These are phyloP conservation scores for Fibroporia radiculosa DNA, from an alignment of 768 basidiomycete species.

Conservation along the genomic window DNA sequence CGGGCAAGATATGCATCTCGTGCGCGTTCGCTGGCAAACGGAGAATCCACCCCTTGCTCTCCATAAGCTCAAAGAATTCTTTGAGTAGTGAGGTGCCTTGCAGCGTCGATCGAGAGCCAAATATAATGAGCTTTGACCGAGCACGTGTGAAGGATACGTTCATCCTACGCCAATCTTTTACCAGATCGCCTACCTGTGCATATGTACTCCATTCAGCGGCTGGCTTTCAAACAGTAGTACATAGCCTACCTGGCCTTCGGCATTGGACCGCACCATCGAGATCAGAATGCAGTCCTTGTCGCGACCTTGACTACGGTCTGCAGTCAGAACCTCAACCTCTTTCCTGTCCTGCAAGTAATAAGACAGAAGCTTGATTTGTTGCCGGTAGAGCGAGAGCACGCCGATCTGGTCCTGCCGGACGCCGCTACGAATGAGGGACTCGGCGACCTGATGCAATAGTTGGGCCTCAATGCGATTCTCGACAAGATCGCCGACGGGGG, in stretches of 20 bases:
- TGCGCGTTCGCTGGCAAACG: slow-evolving; percentile 49
- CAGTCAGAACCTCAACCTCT: slow-evolving; percentile 79
- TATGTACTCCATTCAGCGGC: neutral
- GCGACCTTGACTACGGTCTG: slow-evolving; percentile 88
- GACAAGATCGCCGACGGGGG: slow-evolving; percentile 78
- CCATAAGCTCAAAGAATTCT: slow-evolving; percentile 76
- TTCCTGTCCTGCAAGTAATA: slow-evolving; percentile 48
- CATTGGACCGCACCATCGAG: slow-evolving; percentile 88
- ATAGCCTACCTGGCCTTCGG: slow-evolving; percentile 56
- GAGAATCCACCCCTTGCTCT: slow-evolving; percentile 64
- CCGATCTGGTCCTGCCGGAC: slow-evolving; percentile 68
- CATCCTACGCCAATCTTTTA: slow-evolving; percentile 94
- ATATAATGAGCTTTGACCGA: slow-evolving; percentile 79
- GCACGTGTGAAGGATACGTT: slow-evolving; percentile 97
- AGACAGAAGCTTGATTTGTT: slow-evolving; percentile 87
- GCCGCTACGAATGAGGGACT: slow-evolving; percentile 59
- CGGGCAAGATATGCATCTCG: slow-evolving; percentile 30
- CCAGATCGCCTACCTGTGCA: slow-evolving; percentile 76
- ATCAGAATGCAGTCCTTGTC: slow-evolving; percentile 96
- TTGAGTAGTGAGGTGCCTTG: slow-evolving; percentile 48
- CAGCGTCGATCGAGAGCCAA: slow-evolving; percentile 83
- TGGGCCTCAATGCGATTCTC: slow-evolving; percentile 82
- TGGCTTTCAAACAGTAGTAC: neutral
- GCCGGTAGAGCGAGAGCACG: slow-evolving; percentile 86
- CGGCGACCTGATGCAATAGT: slow-evolving; percentile 58